Evolutionary conservation across 2,329 filamentous ascomycete species (phyloP).

Genomic region (Phaeosphaeriaceae sp.): DNA sequence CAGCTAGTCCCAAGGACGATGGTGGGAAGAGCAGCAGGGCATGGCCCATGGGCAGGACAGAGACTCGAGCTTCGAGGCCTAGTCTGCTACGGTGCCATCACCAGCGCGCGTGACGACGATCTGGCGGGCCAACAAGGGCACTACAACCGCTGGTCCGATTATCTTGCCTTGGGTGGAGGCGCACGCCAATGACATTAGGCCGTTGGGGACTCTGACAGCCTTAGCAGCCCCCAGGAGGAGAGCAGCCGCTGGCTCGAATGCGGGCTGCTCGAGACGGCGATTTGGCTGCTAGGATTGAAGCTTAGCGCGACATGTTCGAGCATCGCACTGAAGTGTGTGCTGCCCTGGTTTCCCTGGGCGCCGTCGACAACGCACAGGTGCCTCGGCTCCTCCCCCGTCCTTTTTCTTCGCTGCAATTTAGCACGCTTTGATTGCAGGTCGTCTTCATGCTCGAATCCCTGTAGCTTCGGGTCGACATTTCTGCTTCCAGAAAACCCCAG

Average conservation of each 20-base stretch:
- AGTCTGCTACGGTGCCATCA: not conserved
- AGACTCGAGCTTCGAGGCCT: not conserved
- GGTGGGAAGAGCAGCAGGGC: constrained; percentile 4
- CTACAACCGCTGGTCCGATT: constrained; percentile 18
- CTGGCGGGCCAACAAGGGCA: constrained; percentile 33
- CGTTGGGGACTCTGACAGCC: not conserved
- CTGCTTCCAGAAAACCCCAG: constrained; percentile 36
- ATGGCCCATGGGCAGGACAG: constrained; percentile 3
- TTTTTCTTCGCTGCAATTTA: not conserved
- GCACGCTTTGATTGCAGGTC: not conserved
- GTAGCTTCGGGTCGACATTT: constrained; percentile 9
- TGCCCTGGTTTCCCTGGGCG: too few relatives aligned
- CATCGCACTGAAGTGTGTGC: not conserved
- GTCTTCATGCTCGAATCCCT: not conserved
- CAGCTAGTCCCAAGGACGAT: constrained; percentile 10
- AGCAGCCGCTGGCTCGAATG: not conserved
- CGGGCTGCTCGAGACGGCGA: not conserved
- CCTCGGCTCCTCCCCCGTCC: constrained; percentile 23
- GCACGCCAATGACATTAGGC: not conserved
- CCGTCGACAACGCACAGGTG: constrained; percentile 14
- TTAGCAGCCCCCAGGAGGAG: not conserved
- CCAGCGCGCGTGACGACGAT: constrained; percentile 39
- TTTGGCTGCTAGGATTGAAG: constrained; percentile 6
- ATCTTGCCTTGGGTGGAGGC: not conserved
- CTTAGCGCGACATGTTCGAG: not conserved